Evolutionary conservation across 2,329 filamentous ascomycete genomes (phyloP), one percentile per base, ranked within the genome.

Genomic region (Didymella segeticola): DNA sequence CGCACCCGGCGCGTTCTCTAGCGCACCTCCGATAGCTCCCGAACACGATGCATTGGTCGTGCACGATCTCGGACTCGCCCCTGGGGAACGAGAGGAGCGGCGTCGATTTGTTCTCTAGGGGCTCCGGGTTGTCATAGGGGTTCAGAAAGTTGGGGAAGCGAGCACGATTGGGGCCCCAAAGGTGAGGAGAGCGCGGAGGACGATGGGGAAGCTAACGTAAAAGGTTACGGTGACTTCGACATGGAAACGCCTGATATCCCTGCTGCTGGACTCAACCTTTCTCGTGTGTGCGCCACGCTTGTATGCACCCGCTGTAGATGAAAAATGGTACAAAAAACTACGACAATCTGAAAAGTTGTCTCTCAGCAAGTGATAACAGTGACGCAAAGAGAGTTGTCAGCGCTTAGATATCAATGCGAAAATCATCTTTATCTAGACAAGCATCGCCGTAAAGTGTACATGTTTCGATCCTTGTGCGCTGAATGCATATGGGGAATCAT

Each of bases 81-180:
- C 36, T 47, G 37, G 37, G 30, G 37, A 36, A 33, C 37, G 43
- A 37, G 31, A 31, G 15, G 43, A 38, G 47, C 43, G 50, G 37
- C 30, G 25, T 42, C 30, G 17, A 30, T 11, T 37, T 26, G 25
- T 53, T 53, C 38, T 43, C 50, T 53, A 53, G 43, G 50, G 37
- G 10, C 47, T 51, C 33, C 41, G 17, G 41, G 27, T 38, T 51
- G 45, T 45, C 19, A 26, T 27, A 22, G 27, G 33, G 15, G 4
- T 22, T n/a, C n/a, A n/a, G n/a, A 20, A 5, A 27, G 39, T 51
- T 20, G 48, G 47, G 41, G 41, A 22, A 15, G 11, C 27, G 19
- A 20, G 43, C 23, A 36, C 33, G 43, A 25, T 37, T 47, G 50
- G 50, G 50, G 50, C 43, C 49, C 49, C 49, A 12, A 31, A n/a